phyloP scores from a whole-genome alignment of 148 eudicot genomes.

The Cornus kousa region DNA sequence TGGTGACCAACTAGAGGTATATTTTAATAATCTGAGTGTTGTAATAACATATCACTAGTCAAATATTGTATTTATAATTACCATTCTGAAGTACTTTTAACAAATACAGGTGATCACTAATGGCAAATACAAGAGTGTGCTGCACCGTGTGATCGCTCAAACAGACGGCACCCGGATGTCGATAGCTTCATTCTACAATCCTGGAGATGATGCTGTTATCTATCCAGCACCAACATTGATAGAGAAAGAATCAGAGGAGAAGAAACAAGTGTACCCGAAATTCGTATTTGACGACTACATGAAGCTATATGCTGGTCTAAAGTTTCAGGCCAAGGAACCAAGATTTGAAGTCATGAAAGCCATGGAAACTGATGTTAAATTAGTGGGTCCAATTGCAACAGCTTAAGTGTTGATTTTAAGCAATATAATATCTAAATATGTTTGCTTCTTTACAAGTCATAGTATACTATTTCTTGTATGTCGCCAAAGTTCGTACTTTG shows the following conservation, averaged over 20 bases:
- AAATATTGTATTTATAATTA: not conserved
- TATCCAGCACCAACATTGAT: constrained; percentile 44
- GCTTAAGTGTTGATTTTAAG: constrained; percentile 15
- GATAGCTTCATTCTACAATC: constrained; percentile 56
- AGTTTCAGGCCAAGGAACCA: constrained; percentile 73
- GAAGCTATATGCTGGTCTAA: constrained; percentile 46
- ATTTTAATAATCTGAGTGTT: not conserved
- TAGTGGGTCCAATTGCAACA: constrained; percentile 36
- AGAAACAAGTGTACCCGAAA: constrained; percentile 39
- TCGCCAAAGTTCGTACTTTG: too few species aligned
- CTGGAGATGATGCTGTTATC: constrained; percentile 55
- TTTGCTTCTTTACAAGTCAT: not conserved
- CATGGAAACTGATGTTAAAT: constrained; percentile 19
- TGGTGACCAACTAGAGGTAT: constrained; percentile 81
- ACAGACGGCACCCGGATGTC: constrained; percentile 53
- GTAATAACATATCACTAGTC: too few species aligned
- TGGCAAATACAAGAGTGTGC: constrained; percentile 52
- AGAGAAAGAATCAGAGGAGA: constrained; percentile 27
- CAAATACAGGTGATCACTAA: constrained; percentile 50
- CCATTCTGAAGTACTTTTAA: not conserved
- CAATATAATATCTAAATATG: not conserved
- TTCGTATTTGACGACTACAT: constrained; percentile 61
- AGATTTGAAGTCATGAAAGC: constrained; percentile 73
- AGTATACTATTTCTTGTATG: not conserved
- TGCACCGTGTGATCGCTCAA: constrained; percentile 51